Base-by-base conservation (phyloP, 2,329 filamentous ascomycete species). In the Colletotrichum sp. region DNA sequence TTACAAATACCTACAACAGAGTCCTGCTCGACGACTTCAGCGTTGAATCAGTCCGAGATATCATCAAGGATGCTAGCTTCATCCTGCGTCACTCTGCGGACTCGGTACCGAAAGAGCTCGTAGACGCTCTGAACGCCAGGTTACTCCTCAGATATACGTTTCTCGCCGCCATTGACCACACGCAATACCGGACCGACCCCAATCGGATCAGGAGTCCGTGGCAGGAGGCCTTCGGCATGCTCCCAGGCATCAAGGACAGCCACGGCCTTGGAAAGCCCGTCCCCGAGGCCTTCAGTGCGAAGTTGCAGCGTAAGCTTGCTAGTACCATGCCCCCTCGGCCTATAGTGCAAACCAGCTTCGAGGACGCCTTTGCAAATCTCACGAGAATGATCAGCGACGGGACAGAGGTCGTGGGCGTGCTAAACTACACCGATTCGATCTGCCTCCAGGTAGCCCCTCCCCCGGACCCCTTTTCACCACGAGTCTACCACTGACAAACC, bases 321-420 rank as follows among this genome's bases (percentile, higher is more conserved):
- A 98, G 96, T 79, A 98, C 96, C 1, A 96, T 98, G 80, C 97
- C 97, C 6, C 97, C 97, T 9, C 91, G 96, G 10, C 96, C 96
- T 0, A 96, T 98, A 79, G 94, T 98, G 13, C 90, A 95, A 69
- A 87, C 96, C 4, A 91, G 90, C 30, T 94, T 95, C 79, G 90
- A 93, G 16, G 93, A 95, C 80, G 94, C 96, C 1, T 90, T 94
- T 77, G 86, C 86, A 24, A 93, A 95, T 79, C 88, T 98, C 77
- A 90, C 90, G 72, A 91, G 92, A 60, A 85, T 98, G 32, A 94
- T 94, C 77, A 87, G 90, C 72, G 95, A 98, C 83, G 93, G 93
- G 3, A 86, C 91, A 30, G 93, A 96, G 79, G 88, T 93, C 24
- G 89, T 92, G 67, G 88, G 93, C 77, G 89, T 96, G 26, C 86